A percentile compares a stretch with the other conserved stretches of the same genome.
Evolutionary conservation across 257 asterid genomes (phyloP).

Genomic region (Salvia hispanica): DNA sequence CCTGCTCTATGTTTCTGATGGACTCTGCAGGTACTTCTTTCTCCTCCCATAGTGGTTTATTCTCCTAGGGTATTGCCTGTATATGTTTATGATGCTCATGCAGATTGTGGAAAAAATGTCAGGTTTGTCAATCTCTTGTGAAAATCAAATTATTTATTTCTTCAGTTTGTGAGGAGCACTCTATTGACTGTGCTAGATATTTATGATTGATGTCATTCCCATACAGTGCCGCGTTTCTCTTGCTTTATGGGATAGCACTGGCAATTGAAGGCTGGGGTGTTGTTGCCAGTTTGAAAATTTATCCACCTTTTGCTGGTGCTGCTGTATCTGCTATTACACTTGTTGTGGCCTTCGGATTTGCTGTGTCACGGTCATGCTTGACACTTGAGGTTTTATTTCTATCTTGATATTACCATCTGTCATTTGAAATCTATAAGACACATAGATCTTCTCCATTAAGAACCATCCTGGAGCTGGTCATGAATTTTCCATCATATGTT

Average conservation of each 20-base stretch:
- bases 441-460: constrained; percentile 12
- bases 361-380: constrained; percentile 96
- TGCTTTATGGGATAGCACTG: constrained; percentile 94
- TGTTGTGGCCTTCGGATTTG: constrained; percentile 97
- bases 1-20: constrained; percentile 19
- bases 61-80: constrained; percentile 98
- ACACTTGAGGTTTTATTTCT: constrained; percentile 81
- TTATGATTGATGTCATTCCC: constrained; percentile 25
- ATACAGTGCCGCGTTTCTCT: constrained; percentile 88
- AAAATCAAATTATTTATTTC: constrained; percentile 15
- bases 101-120: constrained; percentile 97
- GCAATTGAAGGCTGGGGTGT: constrained; percentile 99
- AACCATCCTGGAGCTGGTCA: constrained; percentile 26
- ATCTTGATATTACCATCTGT: constrained; percentile 16
- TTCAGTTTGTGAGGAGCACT: background rate
- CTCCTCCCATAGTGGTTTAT: constrained; percentile 97
- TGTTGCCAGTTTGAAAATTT: constrained; percentile 95
- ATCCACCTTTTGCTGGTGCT: constrained; percentile 99
- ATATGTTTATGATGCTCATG: constrained; percentile 99
- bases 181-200: constrained; percentile 3
- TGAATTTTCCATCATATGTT: constrained; percentile 4
- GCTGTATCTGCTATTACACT: constrained; percentile 97
- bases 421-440: background rate
- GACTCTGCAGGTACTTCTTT: constrained; percentile 82
- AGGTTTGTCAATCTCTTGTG: constrained; percentile 56